Base-by-base conservation (phyloP, 805 yeast genomes). In the Alloascoidea hylecoeti region DNA sequence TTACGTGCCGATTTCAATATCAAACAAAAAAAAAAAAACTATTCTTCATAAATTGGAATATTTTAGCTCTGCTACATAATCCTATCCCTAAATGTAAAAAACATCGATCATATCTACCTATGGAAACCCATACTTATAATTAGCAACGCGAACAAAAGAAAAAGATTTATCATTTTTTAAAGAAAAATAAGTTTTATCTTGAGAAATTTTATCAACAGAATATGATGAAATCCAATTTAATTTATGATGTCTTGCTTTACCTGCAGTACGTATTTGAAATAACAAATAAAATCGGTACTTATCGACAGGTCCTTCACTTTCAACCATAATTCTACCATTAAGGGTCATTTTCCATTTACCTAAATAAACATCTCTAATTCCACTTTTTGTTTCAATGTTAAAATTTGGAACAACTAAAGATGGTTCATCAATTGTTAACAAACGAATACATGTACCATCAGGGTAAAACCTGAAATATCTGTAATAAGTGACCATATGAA, bases 401-500 rank as follows among this genome's bases (percentile, higher is more conserved):
- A 81, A 64, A 38, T 59, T 60, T 2, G 78, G 78, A 2, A 88
- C 77, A 1, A 86, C 76, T 34, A 59, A 54, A 2, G 56, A 52
- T 0, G 97, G 97, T 48, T 82, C 89, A 39, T 73, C 64, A 2
- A 79, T 69, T 0, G 94, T 72, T 17, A 84, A 65, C 18, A 82
- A 65, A 50, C 80, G 72, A 34, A 82, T 58, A 42, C 84, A 79
- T 1, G 69, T 60, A 0, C 97, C 96, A 49, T 81, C 80, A 0
- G 78, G 77, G 52, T 68, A 81, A 50, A 89, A 86, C 44, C 96
- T 64, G 27, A 78, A 57, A 54, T 86, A 92, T 44, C 98, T 62
- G 52, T 84, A 89, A 51, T 89, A 89, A 0, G 96, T 83, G 33
- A 89, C 81, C 52, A 85, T 74, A 46, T 83, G 74, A 15, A 82